Base-by-base conservation (phyloP, 164 flowering plant genomes). In the Dillenia suffruticosa region DNA sequence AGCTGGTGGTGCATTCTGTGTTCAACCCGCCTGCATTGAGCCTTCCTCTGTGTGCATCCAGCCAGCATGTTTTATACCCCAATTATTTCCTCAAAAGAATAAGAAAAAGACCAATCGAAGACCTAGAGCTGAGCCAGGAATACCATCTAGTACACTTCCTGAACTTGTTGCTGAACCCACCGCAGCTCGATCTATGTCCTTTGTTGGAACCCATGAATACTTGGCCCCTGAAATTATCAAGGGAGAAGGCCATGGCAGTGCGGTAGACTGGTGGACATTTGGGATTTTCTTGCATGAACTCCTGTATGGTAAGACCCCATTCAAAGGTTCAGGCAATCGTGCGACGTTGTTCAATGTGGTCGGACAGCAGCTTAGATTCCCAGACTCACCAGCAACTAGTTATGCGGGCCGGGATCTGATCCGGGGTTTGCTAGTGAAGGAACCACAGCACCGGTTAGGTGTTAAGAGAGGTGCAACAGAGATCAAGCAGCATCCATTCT, bases 191-290 rank as follows among this genome's bases (percentile, higher is more conserved):
- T 88, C 93, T 52, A 88, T 86, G 95, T 88, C 95, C 19, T 86
- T 88, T 61, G 92, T 88, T 12, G 95, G 95, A 47, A 86, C 90
- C 44, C 90, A 85, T 50, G 90, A 85, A 57, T 85, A 85, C 73
- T 70, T 85, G 40, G 90, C 90, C 45, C 90, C 90, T 16, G 90
- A 85, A 72, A 85, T 85, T 46, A 85, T 85, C 69, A 81, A 81
- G 62, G 93, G 89, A 22, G 95, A 88, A 69, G 95, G 95, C 47
- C 92, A 86, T 68, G 92, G 95, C 9, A 88, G 95, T 70, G 91
- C 92, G 0, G 95, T 88, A 51, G 95, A 88, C 63, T 88, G 95
- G 95, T 88, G 95, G 95, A 88, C 92, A 12, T 86, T 88, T 63
- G 95, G 95, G 12, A 77, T 88, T 50, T 88, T 88, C 77, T 70